Percentiles rank a stretch among this genome's conserved stretches.
Conservation (phyloP, 73 alveolate genomes). For the Paramecium bursaria region DNA sequence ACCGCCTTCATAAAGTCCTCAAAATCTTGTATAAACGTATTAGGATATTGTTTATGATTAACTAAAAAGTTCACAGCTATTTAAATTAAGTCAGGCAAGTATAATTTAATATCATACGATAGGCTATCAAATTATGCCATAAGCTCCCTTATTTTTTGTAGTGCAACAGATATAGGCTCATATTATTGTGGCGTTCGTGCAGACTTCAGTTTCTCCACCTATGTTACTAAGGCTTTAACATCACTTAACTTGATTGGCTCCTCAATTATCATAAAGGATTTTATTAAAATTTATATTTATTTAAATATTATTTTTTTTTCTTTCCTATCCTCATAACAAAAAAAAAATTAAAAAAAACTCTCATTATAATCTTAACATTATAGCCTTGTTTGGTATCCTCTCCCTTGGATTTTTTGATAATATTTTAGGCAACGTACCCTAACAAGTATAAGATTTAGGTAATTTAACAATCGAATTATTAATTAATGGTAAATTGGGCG, state of each 20-base stretch:
- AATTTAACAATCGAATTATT: conserved; percentile 19
- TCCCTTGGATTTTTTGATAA: conserved; percentile 53
- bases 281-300: too few relatives aligned
- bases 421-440: conserved; percentile 23
- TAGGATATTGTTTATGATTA: conserved; percentile 51
- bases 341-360: too few relatives aligned
- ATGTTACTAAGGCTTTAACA: neutral
- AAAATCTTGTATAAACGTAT: neutral
- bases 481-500: neutral
- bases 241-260: neutral
- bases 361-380: too few relatives aligned
- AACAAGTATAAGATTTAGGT: conserved; percentile 11
- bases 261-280: too few relatives aligned
- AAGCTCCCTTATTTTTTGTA: neutral
- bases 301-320: too few relatives aligned
- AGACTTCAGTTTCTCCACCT: conserved; percentile 41
- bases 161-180: conserved; percentile 9
- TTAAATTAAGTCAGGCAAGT: conserved; percentile 5
- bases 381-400: conserved; percentile 11
- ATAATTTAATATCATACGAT: neutral
- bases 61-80: conserved; percentile 24
- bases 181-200: conserved; percentile 19
- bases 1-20: conserved; percentile 9
- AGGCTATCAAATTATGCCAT: conserved; percentile 10
- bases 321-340: too few relatives aligned